These are phyloP conservation scores for Talaromyces sp. DNA, from an alignment of 2,329 filamentous ascomycete genomes.

Conservation along the genomic window DNA sequence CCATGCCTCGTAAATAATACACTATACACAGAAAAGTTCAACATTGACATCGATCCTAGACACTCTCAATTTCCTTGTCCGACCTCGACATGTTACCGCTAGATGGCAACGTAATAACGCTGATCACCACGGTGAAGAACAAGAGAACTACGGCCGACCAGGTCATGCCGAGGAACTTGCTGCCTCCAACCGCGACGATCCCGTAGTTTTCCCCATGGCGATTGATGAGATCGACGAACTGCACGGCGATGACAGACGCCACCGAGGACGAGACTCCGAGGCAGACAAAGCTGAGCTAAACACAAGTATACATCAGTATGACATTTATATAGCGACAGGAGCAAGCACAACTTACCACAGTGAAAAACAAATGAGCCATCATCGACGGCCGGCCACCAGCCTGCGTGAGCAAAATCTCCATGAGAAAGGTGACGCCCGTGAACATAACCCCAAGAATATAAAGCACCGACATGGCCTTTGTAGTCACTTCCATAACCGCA, in stretches of 20 bases:
- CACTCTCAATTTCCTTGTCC: constrained; percentile 9
- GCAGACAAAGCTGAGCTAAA: constrained; percentile 49
- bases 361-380: constrained; percentile 46
- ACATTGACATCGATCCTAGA: not conserved
- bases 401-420: constrained; percentile 43
- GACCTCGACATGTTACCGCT: constrained; percentile 11
- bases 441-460: constrained; percentile 55
- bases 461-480: constrained; percentile 52
- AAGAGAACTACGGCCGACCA: constrained; percentile 50
- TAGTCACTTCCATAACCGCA: constrained; percentile 44
- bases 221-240: constrained; percentile 51
- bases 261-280: constrained; percentile 72
- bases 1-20: not conserved
- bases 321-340: not conserved
- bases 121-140: constrained; percentile 25
- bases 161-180: constrained; percentile 54
- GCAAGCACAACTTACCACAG: constrained; percentile 30
- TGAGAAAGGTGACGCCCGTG: constrained; percentile 47
- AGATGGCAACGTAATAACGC: constrained; percentile 23
- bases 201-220: constrained; percentile 47
- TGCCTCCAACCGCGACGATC: constrained; percentile 46
- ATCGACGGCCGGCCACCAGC: constrained; percentile 41
- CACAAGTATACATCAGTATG: constrained; percentile 1
- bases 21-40: not conserved
- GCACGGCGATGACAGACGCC: constrained; percentile 57